A percentile compares a stretch with the other conserved stretches of the same genome.
phyloP scores from a whole-genome alignment of 352 stramenopile species.

The Phytophthora lateralis region DNA sequence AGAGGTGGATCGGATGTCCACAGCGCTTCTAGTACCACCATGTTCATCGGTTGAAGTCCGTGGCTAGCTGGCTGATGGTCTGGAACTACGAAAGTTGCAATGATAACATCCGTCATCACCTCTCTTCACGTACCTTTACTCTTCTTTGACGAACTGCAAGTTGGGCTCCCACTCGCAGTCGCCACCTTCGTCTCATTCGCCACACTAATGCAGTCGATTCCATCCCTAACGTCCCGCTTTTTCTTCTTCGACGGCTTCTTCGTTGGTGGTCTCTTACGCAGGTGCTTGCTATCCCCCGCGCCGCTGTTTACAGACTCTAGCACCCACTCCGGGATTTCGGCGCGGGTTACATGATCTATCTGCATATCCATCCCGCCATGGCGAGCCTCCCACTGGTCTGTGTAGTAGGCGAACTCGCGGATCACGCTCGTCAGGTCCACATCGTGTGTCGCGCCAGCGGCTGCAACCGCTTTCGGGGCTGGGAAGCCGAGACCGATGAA shows the following conservation, averaged over 20 bases:
- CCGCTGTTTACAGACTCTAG: slow-evolving; percentile 42
- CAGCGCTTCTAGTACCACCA: background rate
- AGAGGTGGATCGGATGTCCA: background rate
- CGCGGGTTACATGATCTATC: slow-evolving; percentile 68
- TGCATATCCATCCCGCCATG: slow-evolving; percentile 84
- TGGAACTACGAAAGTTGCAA: background rate
- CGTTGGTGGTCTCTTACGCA: slow-evolving; percentile 25
- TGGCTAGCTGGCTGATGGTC: background rate
- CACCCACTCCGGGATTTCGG: slow-evolving; percentile 71
- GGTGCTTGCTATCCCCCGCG: slow-evolving; percentile 32
- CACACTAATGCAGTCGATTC: slow-evolving; percentile 10
- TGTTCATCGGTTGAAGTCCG: slow-evolving; percentile 3
- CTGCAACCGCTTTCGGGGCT: slow-evolving; percentile 32
- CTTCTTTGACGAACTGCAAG: slow-evolving; percentile 34
- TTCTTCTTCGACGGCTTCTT: slow-evolving; percentile 35
- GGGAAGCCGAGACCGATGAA: slow-evolving; percentile 81
- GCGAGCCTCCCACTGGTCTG: slow-evolving; percentile 79
- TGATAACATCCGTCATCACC: slow-evolving; percentile 20
- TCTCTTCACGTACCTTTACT: slow-evolving; percentile 48
- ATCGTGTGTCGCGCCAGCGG: slow-evolving; percentile 29
- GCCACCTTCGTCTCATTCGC: slow-evolving; percentile 2
- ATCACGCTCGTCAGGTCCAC: slow-evolving; percentile 78
- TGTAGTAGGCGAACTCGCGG: slow-evolving; percentile 75
- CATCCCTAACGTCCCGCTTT: slow-evolving; percentile 27
- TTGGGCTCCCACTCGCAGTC: slow-evolving; percentile 2